These are phyloP conservation scores for Populus nigra DNA, from an alignment of 345 rosid genomes.

Conservation along the genomic window DNA sequence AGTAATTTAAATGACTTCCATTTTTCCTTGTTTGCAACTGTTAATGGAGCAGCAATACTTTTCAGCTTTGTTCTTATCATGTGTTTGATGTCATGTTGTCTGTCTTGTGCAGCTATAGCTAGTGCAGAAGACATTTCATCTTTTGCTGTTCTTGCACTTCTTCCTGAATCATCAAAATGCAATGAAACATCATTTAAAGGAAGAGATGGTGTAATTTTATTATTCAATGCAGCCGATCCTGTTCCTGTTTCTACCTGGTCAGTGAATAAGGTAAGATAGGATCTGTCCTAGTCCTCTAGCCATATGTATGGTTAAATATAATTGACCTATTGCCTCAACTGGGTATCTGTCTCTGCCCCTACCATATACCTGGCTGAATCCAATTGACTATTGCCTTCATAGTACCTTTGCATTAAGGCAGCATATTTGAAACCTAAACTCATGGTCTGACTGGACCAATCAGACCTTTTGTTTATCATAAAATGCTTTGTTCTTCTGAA, in stretches of 20 bases:
- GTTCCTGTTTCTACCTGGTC: constrained; percentile 76
- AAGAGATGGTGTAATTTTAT: constrained; percentile 72
- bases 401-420: neutral
- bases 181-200: constrained; percentile 35
- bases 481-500: too few relatives aligned
- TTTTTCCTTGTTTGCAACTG: neutral
- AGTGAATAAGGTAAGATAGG: constrained; percentile 63
- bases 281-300: neutral
- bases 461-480: neutral
- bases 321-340: neutral
- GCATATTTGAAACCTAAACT: neutral
- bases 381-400: neutral
- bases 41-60: neutral
- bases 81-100: neutral
- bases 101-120: constrained; percentile 60
- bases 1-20: neutral
- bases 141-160: constrained; percentile 72
- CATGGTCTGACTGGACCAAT: neutral
- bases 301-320: neutral
- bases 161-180: constrained; percentile 42
- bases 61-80: neutral
- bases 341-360: neutral
- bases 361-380: neutral
- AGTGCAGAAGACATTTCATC: constrained; percentile 43
- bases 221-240: constrained; percentile 62